Evolutionary conservation across 192 early-diverging fungal genomes (phyloP).

Genomic region (Entomortierella parvispora): DNA sequence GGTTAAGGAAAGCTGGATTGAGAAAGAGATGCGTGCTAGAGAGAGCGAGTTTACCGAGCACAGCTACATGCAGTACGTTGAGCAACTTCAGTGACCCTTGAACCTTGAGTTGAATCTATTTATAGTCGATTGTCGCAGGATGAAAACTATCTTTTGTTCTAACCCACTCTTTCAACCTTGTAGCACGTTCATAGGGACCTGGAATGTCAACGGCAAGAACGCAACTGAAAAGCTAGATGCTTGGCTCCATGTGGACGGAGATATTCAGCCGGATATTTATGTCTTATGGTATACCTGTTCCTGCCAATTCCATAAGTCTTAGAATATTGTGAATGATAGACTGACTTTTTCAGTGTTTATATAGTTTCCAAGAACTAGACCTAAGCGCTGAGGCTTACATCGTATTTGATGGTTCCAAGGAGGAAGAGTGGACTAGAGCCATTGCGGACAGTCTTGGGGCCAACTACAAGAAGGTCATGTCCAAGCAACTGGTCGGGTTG

Average conservation of each 20-base stretch:
- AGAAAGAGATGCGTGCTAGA: conserved; percentile 38
- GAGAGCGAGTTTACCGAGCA: conserved; percentile 31
- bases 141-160: neutral
- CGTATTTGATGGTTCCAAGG: conserved; percentile 80
- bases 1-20: conserved; percentile 44
- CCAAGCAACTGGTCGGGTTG: conserved; percentile 92
- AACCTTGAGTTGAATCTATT: no score
- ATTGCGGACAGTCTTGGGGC: conserved; percentile 74
- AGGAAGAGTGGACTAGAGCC: conserved; percentile 81
- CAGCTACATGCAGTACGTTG: conserved; percentile 36
- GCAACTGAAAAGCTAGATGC: conserved; percentile 65
- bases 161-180: neutral
- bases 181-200: conserved; percentile 85
- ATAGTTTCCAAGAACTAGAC: conserved; percentile 94
- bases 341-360: conserved; percentile 6
- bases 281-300: conserved; percentile 69
- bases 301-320: conserved; percentile 1
- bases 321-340: neutral
- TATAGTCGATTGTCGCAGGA: no score
- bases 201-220: conserved; percentile 88
- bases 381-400: conserved; percentile 87
- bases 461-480: conserved; percentile 57
- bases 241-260: conserved; percentile 70
- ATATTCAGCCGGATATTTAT: conserved; percentile 69
- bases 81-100: neutral